These are phyloP conservation scores for Sechiopsis laciniata DNA, from an alignment of 306 rosid genomes.

Conservation along the genomic window DNA sequence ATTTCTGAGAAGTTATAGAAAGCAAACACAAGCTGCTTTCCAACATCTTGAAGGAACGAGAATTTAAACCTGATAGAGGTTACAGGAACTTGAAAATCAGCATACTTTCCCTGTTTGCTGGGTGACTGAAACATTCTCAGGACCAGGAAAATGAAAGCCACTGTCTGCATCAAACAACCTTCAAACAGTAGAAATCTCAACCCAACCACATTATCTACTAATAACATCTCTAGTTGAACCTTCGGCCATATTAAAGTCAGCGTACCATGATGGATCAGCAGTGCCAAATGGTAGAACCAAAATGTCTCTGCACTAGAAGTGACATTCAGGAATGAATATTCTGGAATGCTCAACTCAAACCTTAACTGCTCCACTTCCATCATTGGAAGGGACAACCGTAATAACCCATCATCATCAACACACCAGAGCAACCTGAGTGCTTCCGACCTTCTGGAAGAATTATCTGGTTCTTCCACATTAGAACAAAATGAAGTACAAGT, in stretches of 20 bases:
- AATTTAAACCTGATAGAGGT: constrained; percentile 80
- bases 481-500: constrained; percentile 28
- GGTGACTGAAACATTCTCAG: constrained; percentile 51
- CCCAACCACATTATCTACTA: constrained; percentile 81
- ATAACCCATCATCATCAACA: constrained; percentile 47
- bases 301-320: constrained; percentile 37
- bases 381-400: constrained; percentile 33
- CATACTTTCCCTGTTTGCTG: constrained; percentile 36
- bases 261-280: constrained; percentile 51
- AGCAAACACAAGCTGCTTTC: constrained; percentile 69
- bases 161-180: constrained; percentile 69
- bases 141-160: constrained; percentile 51
- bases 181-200: constrained; percentile 72
- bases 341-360: constrained; percentile 41
- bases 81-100: constrained; percentile 56
- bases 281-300: constrained; percentile 41
- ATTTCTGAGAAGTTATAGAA: constrained; percentile 57
- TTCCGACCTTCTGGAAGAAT: constrained; percentile 27
- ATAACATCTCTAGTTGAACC: constrained; percentile 80
- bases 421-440: constrained; percentile 44
- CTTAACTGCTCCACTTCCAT: constrained; percentile 39
- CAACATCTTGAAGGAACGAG: constrained; percentile 43
- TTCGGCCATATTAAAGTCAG: constrained; percentile 61
- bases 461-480: constrained; percentile 28
- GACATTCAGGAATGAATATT: constrained; percentile 31